Evolutionary conservation across 1,139 yeast genomes (phyloP).

Genomic region (Yamadazyma triangularis): DNA sequence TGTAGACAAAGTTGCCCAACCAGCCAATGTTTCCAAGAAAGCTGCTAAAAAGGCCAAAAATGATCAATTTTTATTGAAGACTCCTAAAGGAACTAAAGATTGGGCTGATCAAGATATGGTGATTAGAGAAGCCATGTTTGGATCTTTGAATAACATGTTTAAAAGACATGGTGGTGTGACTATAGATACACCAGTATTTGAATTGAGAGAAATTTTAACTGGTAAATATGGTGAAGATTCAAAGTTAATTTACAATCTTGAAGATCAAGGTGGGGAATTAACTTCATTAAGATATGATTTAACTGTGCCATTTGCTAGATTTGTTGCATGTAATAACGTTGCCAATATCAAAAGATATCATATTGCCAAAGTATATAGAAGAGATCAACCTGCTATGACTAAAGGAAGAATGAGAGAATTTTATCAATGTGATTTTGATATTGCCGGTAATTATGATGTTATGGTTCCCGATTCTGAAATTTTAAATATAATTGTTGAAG

Average conservation of each 20-base stretch:
- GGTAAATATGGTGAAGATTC: slow-evolving; percentile 99
- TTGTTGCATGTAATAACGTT: slow-evolving; percentile 90
- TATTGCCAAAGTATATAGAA: slow-evolving; percentile 95
- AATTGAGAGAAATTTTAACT: slow-evolving; percentile 86
- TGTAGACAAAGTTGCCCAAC: slow-evolving; percentile 6
- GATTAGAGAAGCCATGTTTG: slow-evolving; percentile 81
- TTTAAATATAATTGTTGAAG: slow-evolving; percentile 76
- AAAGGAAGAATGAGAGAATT: slow-evolving; percentile 99
- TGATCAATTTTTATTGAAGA: slow-evolving; percentile 66
- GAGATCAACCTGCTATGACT: slow-evolving; percentile 99
- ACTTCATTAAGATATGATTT: slow-evolving; percentile 92
- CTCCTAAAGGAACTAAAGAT: slow-evolving; percentile 97
- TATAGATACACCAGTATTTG: slow-evolving; percentile 96
- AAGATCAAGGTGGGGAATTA: slow-evolving; percentile 98
- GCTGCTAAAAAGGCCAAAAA: slow-evolving; percentile 26
- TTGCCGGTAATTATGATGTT: slow-evolving; percentile 85
- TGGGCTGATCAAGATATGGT: slow-evolving; percentile 99
- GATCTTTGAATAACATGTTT: slow-evolving; percentile 66
- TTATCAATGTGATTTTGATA: slow-evolving; percentile 95
- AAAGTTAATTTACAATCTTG: slow-evolving; percentile 87
- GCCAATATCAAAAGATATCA: slow-evolving; percentile 89
- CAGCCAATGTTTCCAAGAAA: slow-evolving; percentile 11
- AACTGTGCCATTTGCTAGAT: slow-evolving; percentile 97
- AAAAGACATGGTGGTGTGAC: slow-evolving; percentile 97
- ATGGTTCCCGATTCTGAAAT: slow-evolving; percentile 97